A percentile compares a stretch with the other conserved stretches of the same genome.
These are phyloP conservation scores for Lepiota venenata DNA, from an alignment of 768 basidiomycete species.

Conservation along the genomic window DNA sequence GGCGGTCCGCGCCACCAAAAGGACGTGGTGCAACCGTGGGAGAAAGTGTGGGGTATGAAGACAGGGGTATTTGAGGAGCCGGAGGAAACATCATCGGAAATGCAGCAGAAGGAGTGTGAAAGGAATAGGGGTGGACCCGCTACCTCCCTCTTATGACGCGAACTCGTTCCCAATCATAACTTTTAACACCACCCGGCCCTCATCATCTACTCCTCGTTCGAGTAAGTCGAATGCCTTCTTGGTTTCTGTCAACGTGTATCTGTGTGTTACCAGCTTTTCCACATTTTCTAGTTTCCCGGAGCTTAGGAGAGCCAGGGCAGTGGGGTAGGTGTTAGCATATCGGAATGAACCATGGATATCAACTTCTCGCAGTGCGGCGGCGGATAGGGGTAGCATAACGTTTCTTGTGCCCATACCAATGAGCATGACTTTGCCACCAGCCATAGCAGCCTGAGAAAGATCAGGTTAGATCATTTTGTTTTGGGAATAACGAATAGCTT, in stretches of 20 bases:
- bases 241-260: slow-evolving; percentile 61
- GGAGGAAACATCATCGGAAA: too few relatives aligned
- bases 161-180: slow-evolving; percentile 62
- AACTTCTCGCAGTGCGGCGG: slow-evolving; percentile 84
- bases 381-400: slow-evolving; percentile 77
- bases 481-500: slow-evolving; percentile 12
- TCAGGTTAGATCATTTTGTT: background rate
- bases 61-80: background rate
- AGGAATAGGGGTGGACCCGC: background rate
- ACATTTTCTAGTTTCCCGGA: slow-evolving; percentile 63
- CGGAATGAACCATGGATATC: slow-evolving; percentile 92
- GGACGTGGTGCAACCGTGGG: slow-evolving; percentile 5
- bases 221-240: slow-evolving; percentile 81
- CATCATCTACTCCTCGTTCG: slow-evolving; percentile 69
- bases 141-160: background rate
- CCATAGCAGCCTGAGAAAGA: slow-evolving; percentile 60
- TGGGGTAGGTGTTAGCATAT: slow-evolving; percentile 87
- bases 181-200: slow-evolving; percentile 85
- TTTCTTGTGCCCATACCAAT: slow-evolving; percentile 94
- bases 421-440: slow-evolving; percentile 89
- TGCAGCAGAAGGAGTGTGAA: background rate
- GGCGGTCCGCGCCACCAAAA: background rate
- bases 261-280: slow-evolving; percentile 78
- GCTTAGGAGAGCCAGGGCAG: slow-evolving; percentile 74
- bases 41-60: background rate